Percentiles rank a stretch among this genome's conserved stretches.
Evolutionary conservation across 139 green algal genomes (phyloP).

Genomic region (Coelastrella sp.): DNA sequence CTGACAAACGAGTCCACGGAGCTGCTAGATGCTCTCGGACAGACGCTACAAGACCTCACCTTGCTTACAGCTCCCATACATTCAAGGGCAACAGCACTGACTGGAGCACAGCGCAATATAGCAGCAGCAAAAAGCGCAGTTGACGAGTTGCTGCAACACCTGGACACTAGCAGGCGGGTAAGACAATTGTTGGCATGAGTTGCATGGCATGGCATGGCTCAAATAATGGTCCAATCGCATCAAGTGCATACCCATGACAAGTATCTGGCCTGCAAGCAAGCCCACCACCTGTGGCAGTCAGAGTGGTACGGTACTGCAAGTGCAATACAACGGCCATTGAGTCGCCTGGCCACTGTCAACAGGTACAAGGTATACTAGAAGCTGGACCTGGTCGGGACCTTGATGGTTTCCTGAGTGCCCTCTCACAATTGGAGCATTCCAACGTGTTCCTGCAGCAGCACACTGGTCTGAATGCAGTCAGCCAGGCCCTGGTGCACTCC

Average conservation of each 20-base stretch:
- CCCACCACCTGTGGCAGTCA: no score
- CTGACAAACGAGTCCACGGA: slow-evolving; percentile 21
- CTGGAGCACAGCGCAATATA: slow-evolving; percentile 58
- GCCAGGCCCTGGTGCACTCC: neutral
- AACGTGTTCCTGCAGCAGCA: slow-evolving; percentile 22
- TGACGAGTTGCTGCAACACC: slow-evolving; percentile 52
- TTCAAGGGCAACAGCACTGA: slow-evolving; percentile 51
- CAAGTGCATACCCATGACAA: no score
- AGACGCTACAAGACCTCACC: neutral
- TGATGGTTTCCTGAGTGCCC: slow-evolving; percentile 31
- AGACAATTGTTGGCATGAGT: neutral
- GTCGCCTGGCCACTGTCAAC: neutral
- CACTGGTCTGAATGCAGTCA: slow-evolving; percentile 6
- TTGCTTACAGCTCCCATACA: slow-evolving; percentile 55
- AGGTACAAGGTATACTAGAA: slow-evolving; percentile 18
- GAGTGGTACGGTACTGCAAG: no score
- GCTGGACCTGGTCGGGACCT: slow-evolving; percentile 16
- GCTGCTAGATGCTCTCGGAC: slow-evolving; percentile 40
- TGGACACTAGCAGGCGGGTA: slow-evolving; percentile 51
- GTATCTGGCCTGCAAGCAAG: no score
- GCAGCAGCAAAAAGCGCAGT: slow-evolving; percentile 44
- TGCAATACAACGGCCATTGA: no score
- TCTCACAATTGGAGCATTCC: slow-evolving; percentile 20
- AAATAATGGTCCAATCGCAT: no score
- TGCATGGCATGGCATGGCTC: no score